Conservation (phyloP, 2,329 filamentous ascomycete species). For the Fusarium brachygibbosum region DNA sequence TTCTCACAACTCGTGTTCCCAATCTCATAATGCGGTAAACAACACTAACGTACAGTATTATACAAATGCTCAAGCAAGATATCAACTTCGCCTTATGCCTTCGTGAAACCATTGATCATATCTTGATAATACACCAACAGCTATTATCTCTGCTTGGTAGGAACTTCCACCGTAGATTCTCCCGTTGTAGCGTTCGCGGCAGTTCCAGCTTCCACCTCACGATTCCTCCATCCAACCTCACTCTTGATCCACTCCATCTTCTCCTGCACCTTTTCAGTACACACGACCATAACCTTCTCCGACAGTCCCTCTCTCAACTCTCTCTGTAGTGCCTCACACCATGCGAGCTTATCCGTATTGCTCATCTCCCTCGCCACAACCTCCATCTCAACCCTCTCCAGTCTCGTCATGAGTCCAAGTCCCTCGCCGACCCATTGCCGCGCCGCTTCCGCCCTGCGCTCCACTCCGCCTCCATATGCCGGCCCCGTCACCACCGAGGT, state of each 20-base stretch:
- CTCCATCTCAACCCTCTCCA: conserved; percentile 60
- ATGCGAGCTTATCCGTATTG: conserved; percentile 52
- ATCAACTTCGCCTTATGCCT: background rate
- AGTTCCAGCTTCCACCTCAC: conserved; percentile 2
- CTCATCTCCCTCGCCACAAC: conserved; percentile 53
- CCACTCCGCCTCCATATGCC: conserved; percentile 34
- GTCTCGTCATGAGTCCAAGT: conserved; percentile 49
- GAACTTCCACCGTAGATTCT: background rate
- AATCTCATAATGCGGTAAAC: background rate
- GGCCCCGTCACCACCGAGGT: conserved; percentile 43
- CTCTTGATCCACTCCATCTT: conserved; percentile 47
- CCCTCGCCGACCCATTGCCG: conserved; percentile 47
- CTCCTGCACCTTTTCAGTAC: conserved; percentile 46
- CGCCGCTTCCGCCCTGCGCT: conserved; percentile 34
- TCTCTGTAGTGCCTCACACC: conserved; percentile 53
- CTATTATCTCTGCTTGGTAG: background rate
- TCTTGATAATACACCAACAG: background rate
- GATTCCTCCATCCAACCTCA: conserved; percentile 38
- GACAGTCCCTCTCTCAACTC: conserved; percentile 45
- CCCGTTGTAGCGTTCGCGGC: background rate
- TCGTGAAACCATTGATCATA: background rate
- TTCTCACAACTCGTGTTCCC: background rate
- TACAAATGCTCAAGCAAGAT: background rate
- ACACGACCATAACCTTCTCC: conserved; percentile 40
- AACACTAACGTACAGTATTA: background rate